Evolutionary conservation across 78 protist species (phyloP), one percentile per base, ranked within the genome.

Genomic region (Tieghemostelium lacteum): DNA sequence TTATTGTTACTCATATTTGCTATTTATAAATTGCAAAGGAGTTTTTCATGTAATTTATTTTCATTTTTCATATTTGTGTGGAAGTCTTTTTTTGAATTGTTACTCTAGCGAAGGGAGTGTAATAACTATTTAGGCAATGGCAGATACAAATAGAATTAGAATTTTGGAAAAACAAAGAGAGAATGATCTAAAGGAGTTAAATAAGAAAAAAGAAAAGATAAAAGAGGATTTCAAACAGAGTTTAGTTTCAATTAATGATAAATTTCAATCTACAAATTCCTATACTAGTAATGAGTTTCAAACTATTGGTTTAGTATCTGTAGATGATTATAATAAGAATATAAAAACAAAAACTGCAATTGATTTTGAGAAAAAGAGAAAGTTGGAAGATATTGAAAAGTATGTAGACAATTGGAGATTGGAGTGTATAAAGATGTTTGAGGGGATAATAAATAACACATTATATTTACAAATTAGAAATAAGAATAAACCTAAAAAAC

Each of bases 291-390:
- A 40, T n/a, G 42, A 45, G 22, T 40, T 64, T 26, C 72, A 69
- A 52, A 86, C 60, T 12, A 64, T 75, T 60, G 95, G 95, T 60
- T 58, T 93, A 17, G 71, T 62, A 19, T 87, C 93, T 20, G 58
- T 75, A 0, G 45, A 72, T 31, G 92, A 93, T 12, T 71, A 75
- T 67, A 42, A 52, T n/a, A 67, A 76, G 37, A 50, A 67, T 50
- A 64, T 62, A 52, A 78, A 93, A 65, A 50, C 37, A 8, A 37
- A 61, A 63, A 66, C 36, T 16, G 54, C 40, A 28, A 40, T 39
- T 36, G 58, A 19, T 5, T 57, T 39, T 57, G 77, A 52, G 45
- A 77, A 73, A 70, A 71, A 92, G 60, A 26, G 39, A 62, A 64
- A 26, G 61, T 50, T 24, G 54, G 55, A 26, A 29, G 45, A 62